These are phyloP conservation scores for Guillardia theta DNA, from an alignment of 78 protist species.

Conservation along the genomic window DNA sequence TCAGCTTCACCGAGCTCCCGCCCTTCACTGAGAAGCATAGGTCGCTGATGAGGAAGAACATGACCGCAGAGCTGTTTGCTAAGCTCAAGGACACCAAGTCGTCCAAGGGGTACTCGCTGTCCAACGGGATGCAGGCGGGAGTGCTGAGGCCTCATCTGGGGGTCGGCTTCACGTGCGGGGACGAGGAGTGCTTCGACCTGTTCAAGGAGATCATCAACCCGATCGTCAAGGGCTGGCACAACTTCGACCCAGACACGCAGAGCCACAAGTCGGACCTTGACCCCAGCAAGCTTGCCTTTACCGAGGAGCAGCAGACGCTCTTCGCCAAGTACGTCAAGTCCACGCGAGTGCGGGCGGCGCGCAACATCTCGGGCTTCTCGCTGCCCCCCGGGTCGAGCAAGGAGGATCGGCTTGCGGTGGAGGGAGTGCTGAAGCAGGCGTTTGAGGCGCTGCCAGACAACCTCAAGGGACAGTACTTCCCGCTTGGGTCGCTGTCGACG, in stretches of 20 bases:
- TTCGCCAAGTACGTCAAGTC: slow-evolving; percentile 46
- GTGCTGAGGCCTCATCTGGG: background rate
- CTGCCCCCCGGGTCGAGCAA: background rate
- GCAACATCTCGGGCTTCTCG: slow-evolving; percentile 10
- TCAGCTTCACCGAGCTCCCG: background rate
- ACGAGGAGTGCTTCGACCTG: slow-evolving; percentile 50
- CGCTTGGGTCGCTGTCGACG: background rate
- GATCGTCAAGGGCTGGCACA: slow-evolving; percentile 38
- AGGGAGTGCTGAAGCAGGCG: background rate
- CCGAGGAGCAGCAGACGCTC: background rate
- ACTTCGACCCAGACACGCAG: background rate
- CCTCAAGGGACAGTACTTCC: slow-evolving; percentile 30
- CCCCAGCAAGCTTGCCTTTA: background rate
- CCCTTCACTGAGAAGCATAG: background rate
- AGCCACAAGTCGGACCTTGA: slow-evolving; percentile 34
- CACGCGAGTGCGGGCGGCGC: slow-evolving; percentile 33
- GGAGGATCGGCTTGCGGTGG: slow-evolving; percentile 29
- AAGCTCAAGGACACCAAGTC: background rate
- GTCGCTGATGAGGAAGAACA: background rate
- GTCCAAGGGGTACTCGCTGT: background rate
- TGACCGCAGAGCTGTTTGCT: background rate
- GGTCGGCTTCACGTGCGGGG: slow-evolving; percentile 41
- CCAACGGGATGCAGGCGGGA: background rate
- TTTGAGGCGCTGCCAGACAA: background rate
- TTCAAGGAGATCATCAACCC: slow-evolving; percentile 43